Evolutionary conservation across 2,329 filamentous ascomycete genomes (phyloP).

Genomic region (Fusarium chaquense): DNA sequence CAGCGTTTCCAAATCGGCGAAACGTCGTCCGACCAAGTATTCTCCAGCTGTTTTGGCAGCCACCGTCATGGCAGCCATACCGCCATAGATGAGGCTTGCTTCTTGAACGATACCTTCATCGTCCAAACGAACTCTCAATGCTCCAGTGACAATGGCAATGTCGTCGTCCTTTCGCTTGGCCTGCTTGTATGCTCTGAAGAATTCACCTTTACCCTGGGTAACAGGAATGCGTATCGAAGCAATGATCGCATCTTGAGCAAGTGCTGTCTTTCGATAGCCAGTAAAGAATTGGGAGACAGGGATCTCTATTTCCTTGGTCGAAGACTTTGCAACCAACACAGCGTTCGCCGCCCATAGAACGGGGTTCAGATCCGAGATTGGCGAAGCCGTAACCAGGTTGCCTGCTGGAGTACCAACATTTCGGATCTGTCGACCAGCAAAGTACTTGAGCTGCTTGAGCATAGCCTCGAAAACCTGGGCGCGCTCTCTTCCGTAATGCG

Average conservation of each 20-base stretch:
- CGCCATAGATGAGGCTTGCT: slow-evolving; percentile 88
- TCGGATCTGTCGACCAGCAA: slow-evolving; percentile 93
- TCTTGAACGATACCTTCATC: slow-evolving; percentile 77
- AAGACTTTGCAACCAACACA: slow-evolving; percentile 82
- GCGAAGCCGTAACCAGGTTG: slow-evolving; percentile 92
- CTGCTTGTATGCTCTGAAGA: slow-evolving; percentile 92
- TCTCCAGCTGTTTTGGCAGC: slow-evolving; percentile 81
- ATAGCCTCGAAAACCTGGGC: slow-evolving; percentile 91
- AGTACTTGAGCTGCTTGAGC: slow-evolving; percentile 92
- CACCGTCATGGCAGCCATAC: slow-evolving; percentile 94
- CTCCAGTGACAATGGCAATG: slow-evolving; percentile 95
- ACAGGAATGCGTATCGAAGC: slow-evolving; percentile 87
- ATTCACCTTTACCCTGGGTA: slow-evolving; percentile 80
- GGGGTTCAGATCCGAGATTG: slow-evolving; percentile 96
- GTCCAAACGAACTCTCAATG: slow-evolving; percentile 79
- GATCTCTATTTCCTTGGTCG: slow-evolving; percentile 80
- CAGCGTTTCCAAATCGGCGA: slow-evolving; percentile 83
- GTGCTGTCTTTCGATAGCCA: slow-evolving; percentile 86
- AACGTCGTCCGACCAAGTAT: slow-evolving; percentile 81
- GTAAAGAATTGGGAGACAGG: slow-evolving; percentile 94
- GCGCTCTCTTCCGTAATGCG: slow-evolving; percentile 77
- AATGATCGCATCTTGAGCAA: slow-evolving; percentile 85
- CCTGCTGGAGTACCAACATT: slow-evolving; percentile 98
- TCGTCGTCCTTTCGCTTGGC: slow-evolving; percentile 98
- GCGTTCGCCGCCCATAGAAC: slow-evolving; percentile 91